A percentile compares a stretch with the other conserved stretches of the same genome.
phyloP scores from a whole-genome alignment of 1,284 basidiomycete genomes.

The Neolentinus lepideus region DNA sequence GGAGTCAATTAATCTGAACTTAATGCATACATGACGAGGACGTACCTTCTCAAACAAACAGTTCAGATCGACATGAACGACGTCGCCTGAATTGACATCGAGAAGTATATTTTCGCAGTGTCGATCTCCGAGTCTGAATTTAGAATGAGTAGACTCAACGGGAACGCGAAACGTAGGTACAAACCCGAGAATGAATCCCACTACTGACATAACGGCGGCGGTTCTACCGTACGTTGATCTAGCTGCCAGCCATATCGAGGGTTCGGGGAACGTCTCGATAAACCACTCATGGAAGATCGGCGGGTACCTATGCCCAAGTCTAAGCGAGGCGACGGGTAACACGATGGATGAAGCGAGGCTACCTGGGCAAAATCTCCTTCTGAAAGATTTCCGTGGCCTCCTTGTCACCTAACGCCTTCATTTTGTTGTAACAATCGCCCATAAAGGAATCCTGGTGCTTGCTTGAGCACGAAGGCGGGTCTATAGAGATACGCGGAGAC shows the following conservation, averaged over 20 bases:
- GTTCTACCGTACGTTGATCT: slow-evolving; percentile 86
- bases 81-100: slow-evolving; percentile 84
- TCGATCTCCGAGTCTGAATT: slow-evolving; percentile 83
- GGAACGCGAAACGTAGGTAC: slow-evolving; percentile 17
- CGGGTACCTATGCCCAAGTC: slow-evolving; percentile 48
- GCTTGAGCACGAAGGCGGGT: background rate
- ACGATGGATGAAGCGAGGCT: slow-evolving; percentile 16
- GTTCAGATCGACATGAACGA: slow-evolving; percentile 97
- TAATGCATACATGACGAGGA: background rate
- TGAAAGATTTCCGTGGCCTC: slow-evolving; percentile 57
- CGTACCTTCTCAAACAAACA: slow-evolving; percentile 92
- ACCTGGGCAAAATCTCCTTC: slow-evolving; percentile 55
- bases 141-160: background rate
- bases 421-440: slow-evolving; percentile 42
- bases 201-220: slow-evolving; percentile 97
- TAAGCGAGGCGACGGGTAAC: background rate
- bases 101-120: slow-evolving; percentile 97
- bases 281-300: slow-evolving; percentile 99
- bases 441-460: slow-evolving; percentile 33
- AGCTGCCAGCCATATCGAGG: slow-evolving; percentile 89
- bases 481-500: slow-evolving; percentile 14
- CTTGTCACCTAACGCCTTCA: slow-evolving; percentile 44
- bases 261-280: slow-evolving; percentile 93
- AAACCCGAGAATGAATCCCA: slow-evolving; percentile 94
- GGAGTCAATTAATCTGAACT: background rate